Conservation (phyloP, 2,329 filamentous ascomycete genomes). For the Aspergillaceae sp. region DNA sequence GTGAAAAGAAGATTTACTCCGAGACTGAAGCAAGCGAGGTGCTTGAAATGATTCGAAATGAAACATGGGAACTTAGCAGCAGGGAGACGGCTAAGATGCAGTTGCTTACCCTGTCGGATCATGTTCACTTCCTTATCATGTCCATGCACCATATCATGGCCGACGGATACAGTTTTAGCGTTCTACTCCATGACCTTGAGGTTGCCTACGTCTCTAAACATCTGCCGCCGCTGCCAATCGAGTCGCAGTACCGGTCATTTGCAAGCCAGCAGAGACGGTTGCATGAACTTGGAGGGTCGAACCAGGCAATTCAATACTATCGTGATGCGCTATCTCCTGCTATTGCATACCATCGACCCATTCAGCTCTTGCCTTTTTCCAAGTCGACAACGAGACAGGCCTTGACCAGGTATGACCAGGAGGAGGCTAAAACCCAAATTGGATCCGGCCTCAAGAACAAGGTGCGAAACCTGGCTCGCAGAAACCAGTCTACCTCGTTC, state of each 20-base stretch:
- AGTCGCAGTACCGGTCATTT: background rate
- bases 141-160: conserved; percentile 41
- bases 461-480: background rate
- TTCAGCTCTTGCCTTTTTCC: background rate
- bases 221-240: background rate
- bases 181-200: conserved; percentile 38
- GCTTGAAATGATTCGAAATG: conserved; percentile 11
- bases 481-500: conserved; percentile 31
- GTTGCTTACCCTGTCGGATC: conserved; percentile 25
- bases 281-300: background rate
- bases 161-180: conserved; percentile 37
- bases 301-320: background rate
- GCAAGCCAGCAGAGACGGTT: background rate
- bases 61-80: conserved; percentile 30
- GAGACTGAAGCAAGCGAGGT: conserved; percentile 14
- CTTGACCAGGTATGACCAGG: background rate
- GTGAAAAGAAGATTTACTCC: conserved; percentile 11
- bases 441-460: background rate
- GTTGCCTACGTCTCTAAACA: conserved; percentile 9
- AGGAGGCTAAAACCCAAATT: background rate
- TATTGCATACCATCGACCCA: background rate
- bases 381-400: background rate
- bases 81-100: conserved; percentile 14
- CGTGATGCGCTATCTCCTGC: background rate
- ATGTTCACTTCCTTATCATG: conserved; percentile 34